Evolutionary conservation across 768 basidiomycete species (phyloP), one percentile per base, ranked within the genome.

Genomic region (Naganishia friedmannii): DNA sequence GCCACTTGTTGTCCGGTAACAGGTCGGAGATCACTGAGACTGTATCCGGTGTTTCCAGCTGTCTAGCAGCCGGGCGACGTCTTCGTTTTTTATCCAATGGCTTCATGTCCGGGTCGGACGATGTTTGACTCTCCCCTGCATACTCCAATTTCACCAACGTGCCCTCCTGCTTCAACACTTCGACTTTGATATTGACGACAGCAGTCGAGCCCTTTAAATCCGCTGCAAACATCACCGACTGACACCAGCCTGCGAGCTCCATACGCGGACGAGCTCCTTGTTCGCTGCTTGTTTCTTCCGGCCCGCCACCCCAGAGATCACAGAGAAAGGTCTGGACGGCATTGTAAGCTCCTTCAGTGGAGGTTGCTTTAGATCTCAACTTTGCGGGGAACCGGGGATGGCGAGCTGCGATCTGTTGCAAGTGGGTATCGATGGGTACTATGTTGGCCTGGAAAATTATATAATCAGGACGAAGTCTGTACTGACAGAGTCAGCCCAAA

Each of bases 361-460:
- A 77, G 73, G 79, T 79, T 8, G 80, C 58, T 65, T 81, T 81
- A 53, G 76, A 73, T 23, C 71, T 65, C 23, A 78, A 57, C 10
- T 74, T 71, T 17, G 73, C 71, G 2, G 80, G 80, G 71, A 81
- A 81, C 1, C 70, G 34, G 26, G 80, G 78, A 71, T 81, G 80
- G 34, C 80, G 72, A 15, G 78, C 82, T 10, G 91, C 91, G 66
- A 97, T 93, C 77, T 95, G 92, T 73, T 90, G 84, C 32, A 99
- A 90, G 78, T 99, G 96, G 0, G 94, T 96, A 77, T 99, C 96
- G 65, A 99, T 91, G 3, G 96, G 96, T 10, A 98, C 86, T 19
- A 93, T 88, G 73, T 92, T 89, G 75, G 83, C 85, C 92, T 95
- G 74, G 26, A 45, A 48, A 15, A 15, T 70, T 37, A 65, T 70